Evolutionary conservation across 371 early-diverging fungal genomes (phyloP), one percentile per base, ranked within the genome.

Genomic region (Mucor irregularis): DNA sequence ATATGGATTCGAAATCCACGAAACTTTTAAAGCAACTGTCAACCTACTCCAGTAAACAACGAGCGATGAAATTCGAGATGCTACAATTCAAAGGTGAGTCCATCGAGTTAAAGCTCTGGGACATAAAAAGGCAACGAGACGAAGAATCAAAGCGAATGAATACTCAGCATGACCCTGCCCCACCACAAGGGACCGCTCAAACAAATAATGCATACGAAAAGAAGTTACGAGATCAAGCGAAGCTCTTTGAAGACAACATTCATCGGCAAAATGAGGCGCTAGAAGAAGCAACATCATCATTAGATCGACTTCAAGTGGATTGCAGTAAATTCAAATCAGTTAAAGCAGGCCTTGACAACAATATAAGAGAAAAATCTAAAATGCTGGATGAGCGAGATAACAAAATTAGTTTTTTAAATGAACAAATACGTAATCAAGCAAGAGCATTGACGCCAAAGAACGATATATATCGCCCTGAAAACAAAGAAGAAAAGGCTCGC

Each of bases 361-460:
- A 69, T 8, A 47, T 77, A 14, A 55, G 60, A 7, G 70, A 66
- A 4, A 77, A 68, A 42, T 53, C 69, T 0, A 49, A 60, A 14
- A 39, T 34, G 4, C 22, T 73, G 16, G 78, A 77, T 53, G 53
- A 66, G 8, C 64, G 64, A 16, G 74, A 73, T 39, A 40, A 57
- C 8, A 56, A 57, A 28, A 71, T 77, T 30, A 69, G 57, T 22
- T 46, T 62, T 24, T 25, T 77, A 11, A 68, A 69, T 24, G 26
- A 53, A 26, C 45, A 58, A 11, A 2, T 58, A 6, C 42, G 50
- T 14, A 26, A 40, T 13, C 28, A 26, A 29, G 24, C 22, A 51
- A 40, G 14, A 19, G 60, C 68, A 17, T 38, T 64, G 11, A 39
- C 42, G 16, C 19, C 40, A 6, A 2, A 56, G 47, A 38, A 37